A percentile compares a stretch with the other conserved stretches of the same genome.
These are phyloP conservation scores for Lachancea waltii DNA, from an alignment of 805 yeast genomes.

Conservation along the genomic window DNA sequence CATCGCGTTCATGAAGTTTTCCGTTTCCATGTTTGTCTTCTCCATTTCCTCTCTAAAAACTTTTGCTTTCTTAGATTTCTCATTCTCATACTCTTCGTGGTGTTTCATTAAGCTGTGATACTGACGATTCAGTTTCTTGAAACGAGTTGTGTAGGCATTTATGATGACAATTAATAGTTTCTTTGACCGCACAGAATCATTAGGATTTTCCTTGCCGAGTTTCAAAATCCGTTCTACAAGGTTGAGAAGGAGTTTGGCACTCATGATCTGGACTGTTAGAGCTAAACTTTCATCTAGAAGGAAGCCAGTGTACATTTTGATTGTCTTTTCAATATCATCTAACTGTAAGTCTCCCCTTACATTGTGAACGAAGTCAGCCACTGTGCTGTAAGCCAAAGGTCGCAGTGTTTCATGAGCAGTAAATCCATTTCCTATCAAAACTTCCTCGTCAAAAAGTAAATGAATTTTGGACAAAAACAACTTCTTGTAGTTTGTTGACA, in stretches of 20 bases:
- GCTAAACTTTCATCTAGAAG: conserved; percentile 78
- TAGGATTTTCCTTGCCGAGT: conserved; percentile 54
- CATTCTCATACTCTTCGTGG: conserved; percentile 48
- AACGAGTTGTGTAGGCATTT: conserved; percentile 80
- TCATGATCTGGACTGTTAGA: conserved; percentile 90
- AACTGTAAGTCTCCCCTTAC: conserved; percentile 78
- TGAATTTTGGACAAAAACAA: conserved; percentile 83
- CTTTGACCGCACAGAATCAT: conserved; percentile 53
- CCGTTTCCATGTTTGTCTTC: conserved; percentile 35
- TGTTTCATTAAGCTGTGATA: conserved; percentile 58
- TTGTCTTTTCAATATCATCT: conserved; percentile 81
- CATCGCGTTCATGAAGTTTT: conserved; percentile 31
- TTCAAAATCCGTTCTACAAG: conserved; percentile 83
- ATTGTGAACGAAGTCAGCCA: conserved; percentile 92
- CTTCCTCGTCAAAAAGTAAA: conserved; percentile 75
- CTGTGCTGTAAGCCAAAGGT: conserved; percentile 90
- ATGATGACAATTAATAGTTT: conserved; percentile 81
- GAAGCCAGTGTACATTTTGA: conserved; percentile 71
- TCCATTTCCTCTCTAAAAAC: conserved; percentile 34
- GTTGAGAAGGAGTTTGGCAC: conserved; percentile 83
- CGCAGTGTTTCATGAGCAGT: conserved; percentile 85
- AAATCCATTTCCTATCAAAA: conserved; percentile 85
- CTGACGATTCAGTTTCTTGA: conserved; percentile 66
- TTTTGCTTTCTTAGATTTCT: conserved; percentile 38
- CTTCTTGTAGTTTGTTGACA: conserved; percentile 79